These are phyloP conservation scores for Ganoderma sp. DNA, from an alignment of 1,284 basidiomycete species.

Conservation along the genomic window DNA sequence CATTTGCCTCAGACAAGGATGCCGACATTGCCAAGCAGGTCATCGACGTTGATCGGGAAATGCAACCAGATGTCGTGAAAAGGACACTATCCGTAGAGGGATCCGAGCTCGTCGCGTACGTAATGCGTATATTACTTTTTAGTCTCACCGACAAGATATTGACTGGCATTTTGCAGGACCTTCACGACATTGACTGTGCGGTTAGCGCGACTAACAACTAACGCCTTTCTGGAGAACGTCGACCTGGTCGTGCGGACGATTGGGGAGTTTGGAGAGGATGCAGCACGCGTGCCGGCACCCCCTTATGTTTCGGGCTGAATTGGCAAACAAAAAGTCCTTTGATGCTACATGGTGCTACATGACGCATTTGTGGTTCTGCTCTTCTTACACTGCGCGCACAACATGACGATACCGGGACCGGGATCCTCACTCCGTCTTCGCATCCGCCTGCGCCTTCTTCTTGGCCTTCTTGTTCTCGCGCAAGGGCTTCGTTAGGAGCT, in stretches of 20 bases:
- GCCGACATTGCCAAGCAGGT: conserved; percentile 80
- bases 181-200: conserved; percentile 82
- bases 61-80: conserved; percentile 80
- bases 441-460: conserved; percentile 68
- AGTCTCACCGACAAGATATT: conserved; percentile 10
- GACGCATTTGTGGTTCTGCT: conserved; percentile 28
- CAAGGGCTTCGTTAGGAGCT: conserved; percentile 77
- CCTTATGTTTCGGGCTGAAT: conserved; percentile 18
- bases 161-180: conserved; percentile 49
- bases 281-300: conserved; percentile 39
- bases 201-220: conserved; percentile 80
- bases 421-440: conserved; percentile 39
- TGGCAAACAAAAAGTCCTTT: conserved; percentile 17
- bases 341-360: conserved; percentile 33
- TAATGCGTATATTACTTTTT: conserved; percentile 26
- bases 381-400: conserved; percentile 11
- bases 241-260: conserved; percentile 86
- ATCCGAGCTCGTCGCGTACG: conserved; percentile 72
- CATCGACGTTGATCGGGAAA: conserved; percentile 85
- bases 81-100: conserved; percentile 70
- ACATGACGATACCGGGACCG: background rate
- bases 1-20: conserved; percentile 75
- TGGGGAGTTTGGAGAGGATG: conserved; percentile 73
- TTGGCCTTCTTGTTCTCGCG: conserved; percentile 93
- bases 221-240: conserved; percentile 86